Conservation (phyloP, 1,284 basidiomycete species). For the Ceratobasidium sp. region DNA sequence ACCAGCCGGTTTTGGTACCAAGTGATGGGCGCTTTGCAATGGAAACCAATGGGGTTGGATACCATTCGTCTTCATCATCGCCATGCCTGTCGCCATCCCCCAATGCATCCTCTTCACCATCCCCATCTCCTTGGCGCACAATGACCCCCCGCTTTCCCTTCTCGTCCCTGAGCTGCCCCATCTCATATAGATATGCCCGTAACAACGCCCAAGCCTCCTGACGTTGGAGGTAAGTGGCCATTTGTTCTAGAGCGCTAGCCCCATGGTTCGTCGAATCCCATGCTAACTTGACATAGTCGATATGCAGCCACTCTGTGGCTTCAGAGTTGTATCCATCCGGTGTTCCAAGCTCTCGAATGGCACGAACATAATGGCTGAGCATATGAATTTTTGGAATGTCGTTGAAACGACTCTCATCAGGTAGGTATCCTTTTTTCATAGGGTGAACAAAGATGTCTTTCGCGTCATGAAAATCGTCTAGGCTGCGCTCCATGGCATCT, state of each 20-base stretch:
- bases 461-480: neutral
- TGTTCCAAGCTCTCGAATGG: neutral
- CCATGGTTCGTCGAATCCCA: neutral
- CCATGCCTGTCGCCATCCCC: neutral
- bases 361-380: neutral
- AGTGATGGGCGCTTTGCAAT: neutral
- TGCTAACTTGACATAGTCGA: neutral
- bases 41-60: neutral
- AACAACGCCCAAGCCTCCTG: neutral
- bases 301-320: conserved; percentile 1
- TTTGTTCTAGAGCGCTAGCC: neutral
- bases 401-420: conserved; percentile 12
- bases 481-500: neutral
- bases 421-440: no score
- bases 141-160: neutral
- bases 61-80: neutral
- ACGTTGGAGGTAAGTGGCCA: neutral
- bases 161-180: neutral
- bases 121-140: neutral
- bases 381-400: conserved; percentile 43
- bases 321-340: neutral
- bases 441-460: neutral
- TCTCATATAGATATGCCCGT: neutral
- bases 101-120: neutral
- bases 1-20: neutral